Evolutionary conservation across 345 rosid genomes (phyloP), one percentile per base, ranked within the genome.

Genomic region (Populus tremula): DNA sequence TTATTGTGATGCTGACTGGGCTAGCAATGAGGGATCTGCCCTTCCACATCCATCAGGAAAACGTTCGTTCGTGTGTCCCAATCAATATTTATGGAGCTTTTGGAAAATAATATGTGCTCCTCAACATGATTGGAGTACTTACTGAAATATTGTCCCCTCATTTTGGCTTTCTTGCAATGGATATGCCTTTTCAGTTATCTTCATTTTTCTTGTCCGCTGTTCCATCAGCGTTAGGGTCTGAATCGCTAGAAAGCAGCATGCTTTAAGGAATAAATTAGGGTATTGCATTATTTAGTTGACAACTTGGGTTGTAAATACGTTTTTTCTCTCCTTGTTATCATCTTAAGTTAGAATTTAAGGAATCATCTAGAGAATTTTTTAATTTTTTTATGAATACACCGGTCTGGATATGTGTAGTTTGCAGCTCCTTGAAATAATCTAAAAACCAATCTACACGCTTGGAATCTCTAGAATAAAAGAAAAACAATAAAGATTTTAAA

Each of bases 31-130:
- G 21, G 53, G 1, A 7, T 4, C 14, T 20, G 1, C 23, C 6
- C 59, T 21, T 64, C 65, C 36, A 78, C 35, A 45, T 62, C 38
- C 61, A 18, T 2, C 61, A 14, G 7, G 33, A 31, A 69, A 33
- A 20, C 5, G 76, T 50, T 78, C 21, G 72, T 38, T 67, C 20
- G 41, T 38, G 25, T 67, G 50, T 78, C 81, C 45, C 43, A 50
- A 50, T 72, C 81, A 29, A 27, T 27, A 39, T 72, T 72, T 72
- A 54, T 36, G 13, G 17, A 20, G 25, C 9, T 43, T 38, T 27
- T 21, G 43, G 36, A 66, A 8, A 38, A 0, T 71, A 64, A 8
- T 14, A 0, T 0, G 45, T 21, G 31, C 50, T 45, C 63, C 33
- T 59, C 81, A 39, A 73, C 69, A 29, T 71, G 63, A 71, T 2